These are phyloP conservation scores for Ophiognomonia clavigignenti-juglandacearum DNA, from an alignment of 2,329 filamentous ascomycete species.

Conservation along the genomic window DNA sequence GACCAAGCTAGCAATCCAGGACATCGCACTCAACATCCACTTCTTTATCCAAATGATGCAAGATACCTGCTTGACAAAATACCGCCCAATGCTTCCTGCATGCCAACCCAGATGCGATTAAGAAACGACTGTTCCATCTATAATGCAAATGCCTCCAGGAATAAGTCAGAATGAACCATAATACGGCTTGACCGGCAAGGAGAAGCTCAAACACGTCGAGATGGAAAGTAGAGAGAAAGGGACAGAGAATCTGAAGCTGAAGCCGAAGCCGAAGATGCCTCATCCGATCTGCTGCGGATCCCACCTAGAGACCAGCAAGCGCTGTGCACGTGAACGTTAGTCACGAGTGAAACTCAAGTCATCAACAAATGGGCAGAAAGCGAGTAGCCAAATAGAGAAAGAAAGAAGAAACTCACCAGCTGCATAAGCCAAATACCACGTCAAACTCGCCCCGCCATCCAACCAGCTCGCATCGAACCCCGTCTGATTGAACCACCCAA, in stretches of 20 bases:
- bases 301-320: constrained; percentile 5
- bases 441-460: constrained; percentile 77
- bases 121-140: background rate
- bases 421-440: constrained; percentile 78
- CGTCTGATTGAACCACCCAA: constrained; percentile 65
- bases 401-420: constrained; percentile 53
- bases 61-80: too few relatives aligned
- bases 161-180: too few relatives aligned
- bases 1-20: too few relatives aligned
- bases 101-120: too few relatives aligned
- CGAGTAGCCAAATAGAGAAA: background rate
- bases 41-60: too few relatives aligned
- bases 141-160: too few relatives aligned
- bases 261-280: background rate
- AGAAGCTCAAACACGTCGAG: too few relatives aligned
- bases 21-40: too few relatives aligned
- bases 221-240: background rate
- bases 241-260: background rate
- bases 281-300: too few relatives aligned
- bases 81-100: too few relatives aligned
- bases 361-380: background rate
- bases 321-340: too few relatives aligned
- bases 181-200: too few relatives aligned
- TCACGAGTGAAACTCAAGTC: background rate
- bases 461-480: constrained; percentile 65